These are phyloP conservation scores for Chlorella sp. DNA, from an alignment of 139 green algal genomes.

Conservation along the genomic window DNA sequence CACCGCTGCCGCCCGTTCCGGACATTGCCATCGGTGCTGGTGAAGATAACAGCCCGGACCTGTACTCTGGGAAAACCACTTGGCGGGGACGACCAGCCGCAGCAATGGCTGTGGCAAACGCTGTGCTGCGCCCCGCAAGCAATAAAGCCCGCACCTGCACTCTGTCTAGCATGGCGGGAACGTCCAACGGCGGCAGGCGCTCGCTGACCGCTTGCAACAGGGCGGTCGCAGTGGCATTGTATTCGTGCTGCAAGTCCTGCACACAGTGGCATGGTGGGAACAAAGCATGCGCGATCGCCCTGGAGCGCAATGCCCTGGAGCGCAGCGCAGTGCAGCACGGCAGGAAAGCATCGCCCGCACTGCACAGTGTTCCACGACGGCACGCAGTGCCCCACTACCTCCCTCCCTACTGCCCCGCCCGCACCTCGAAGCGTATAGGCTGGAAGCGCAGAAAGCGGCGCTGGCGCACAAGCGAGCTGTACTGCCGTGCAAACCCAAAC, in stretches of 20 bases:
- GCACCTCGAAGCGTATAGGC: slow-evolving; percentile 8
- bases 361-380: neutral
- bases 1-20: neutral
- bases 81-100: too few species aligned
- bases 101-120: neutral
- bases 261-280: too few species aligned
- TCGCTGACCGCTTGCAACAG: slow-evolving; percentile 9
- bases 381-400: too few species aligned
- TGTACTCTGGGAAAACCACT: too few species aligned
- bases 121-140: neutral
- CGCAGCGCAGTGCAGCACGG: neutral
- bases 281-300: neutral
- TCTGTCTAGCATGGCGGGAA: neutral
- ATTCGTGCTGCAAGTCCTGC: slow-evolving; percentile 13
- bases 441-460: neutral
- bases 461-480: neutral
- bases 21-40: too few species aligned
- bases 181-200: neutral
- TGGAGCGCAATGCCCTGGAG: neutral
- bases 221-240: neutral
- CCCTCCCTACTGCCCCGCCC: neutral
- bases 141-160: neutral
- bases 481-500: slow-evolving; percentile 3
- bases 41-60: too few species aligned
- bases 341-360: too few species aligned